Conservation (phyloP, 2,329 filamentous ascomycete genomes). For the Nannizzia gypsea region DNA sequence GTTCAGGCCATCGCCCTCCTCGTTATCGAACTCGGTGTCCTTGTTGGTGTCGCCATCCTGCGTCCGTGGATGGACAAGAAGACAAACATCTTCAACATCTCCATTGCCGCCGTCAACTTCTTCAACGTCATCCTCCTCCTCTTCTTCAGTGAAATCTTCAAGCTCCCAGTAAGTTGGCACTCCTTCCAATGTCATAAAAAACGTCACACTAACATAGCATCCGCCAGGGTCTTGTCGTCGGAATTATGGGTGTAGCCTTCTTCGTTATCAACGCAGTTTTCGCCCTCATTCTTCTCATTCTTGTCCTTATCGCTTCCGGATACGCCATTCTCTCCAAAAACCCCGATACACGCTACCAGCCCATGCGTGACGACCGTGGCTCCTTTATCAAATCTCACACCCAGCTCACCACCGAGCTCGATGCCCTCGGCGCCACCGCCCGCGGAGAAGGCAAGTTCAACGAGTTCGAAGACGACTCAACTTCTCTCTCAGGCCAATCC, state of each 20-base stretch:
- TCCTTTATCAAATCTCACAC: constrained; percentile 97
- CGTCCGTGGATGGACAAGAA: constrained; percentile 99
- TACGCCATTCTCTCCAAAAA: constrained; percentile 85
- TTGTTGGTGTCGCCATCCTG: constrained; percentile 67
- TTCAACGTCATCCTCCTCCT: constrained; percentile 80
- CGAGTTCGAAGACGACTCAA: constrained; percentile 57
- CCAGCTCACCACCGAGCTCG: constrained; percentile 73
- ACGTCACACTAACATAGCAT: constrained; percentile 7
- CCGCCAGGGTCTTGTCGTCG: constrained; percentile 59
- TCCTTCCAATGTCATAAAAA: neutral
- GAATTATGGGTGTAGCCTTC: constrained; percentile 78
- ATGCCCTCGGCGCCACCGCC: constrained; percentile 78
- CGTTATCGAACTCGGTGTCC: constrained; percentile 64
- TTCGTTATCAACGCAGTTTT: constrained; percentile 81
- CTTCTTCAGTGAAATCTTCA: constrained; percentile 78
- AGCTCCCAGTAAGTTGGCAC: constrained; percentile 54
- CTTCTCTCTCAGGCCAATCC: constrained; percentile 53
- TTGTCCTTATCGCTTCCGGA: constrained; percentile 64
- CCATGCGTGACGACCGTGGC: constrained; percentile 89
- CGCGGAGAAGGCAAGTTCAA: constrained; percentile 65
- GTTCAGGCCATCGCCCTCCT: constrained; percentile 74
- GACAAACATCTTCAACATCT: constrained; percentile 92
- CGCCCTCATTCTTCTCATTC: constrained; percentile 66
- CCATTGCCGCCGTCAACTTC: constrained; percentile 82
- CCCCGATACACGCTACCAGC: constrained; percentile 87